A percentile compares a stretch with the other conserved stretches of the same genome.
These are phyloP conservation scores for Boeremia exigua DNA, from an alignment of 2,329 filamentous ascomycete species.

Conservation along the genomic window DNA sequence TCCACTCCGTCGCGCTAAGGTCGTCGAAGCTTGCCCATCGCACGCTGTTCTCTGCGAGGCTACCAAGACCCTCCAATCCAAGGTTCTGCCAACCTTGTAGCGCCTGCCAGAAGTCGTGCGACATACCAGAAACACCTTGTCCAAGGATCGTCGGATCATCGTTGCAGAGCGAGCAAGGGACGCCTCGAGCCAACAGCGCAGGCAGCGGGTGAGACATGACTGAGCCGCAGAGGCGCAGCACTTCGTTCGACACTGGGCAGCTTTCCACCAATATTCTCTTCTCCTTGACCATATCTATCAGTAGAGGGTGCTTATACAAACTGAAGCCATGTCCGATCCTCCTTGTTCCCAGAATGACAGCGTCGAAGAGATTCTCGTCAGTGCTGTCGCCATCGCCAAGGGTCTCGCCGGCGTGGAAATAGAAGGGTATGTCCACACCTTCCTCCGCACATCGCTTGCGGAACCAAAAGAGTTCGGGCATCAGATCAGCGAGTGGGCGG, in stretches of 20 bases:
- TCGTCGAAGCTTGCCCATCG: slow-evolving; percentile 91
- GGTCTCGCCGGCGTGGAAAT: slow-evolving; percentile 92
- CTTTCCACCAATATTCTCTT: slow-evolving; percentile 87
- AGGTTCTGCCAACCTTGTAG: slow-evolving; percentile 92
- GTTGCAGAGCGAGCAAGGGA: slow-evolving; percentile 83
- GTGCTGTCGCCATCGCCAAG: slow-evolving; percentile 78
- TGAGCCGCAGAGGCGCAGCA: slow-evolving; percentile 77
- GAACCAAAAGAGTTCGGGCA: slow-evolving; percentile 93
- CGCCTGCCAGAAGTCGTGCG: slow-evolving; percentile 93
- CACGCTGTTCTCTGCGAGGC: slow-evolving; percentile 90
- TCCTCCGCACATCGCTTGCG: slow-evolving; percentile 80
- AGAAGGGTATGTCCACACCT: slow-evolving; percentile 85
- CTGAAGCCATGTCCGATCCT: slow-evolving; percentile 90
- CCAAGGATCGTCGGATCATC: slow-evolving; percentile 91
- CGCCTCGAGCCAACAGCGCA: slow-evolving; percentile 81
- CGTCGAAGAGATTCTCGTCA: slow-evolving; percentile 88
- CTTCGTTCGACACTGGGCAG: slow-evolving; percentile 90
- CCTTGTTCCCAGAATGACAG: slow-evolving; percentile 82
- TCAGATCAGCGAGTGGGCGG: slow-evolving; percentile 74
- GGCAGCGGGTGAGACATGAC: slow-evolving; percentile 82
- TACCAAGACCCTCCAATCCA: slow-evolving; percentile 83
- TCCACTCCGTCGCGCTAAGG: slow-evolving; percentile 72
- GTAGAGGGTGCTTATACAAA: slow-evolving; percentile 87
- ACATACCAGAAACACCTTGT: slow-evolving; percentile 80
- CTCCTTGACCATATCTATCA: slow-evolving; percentile 87